Evolutionary conservation across 495 filamentous ascomycete genomes (phyloP).

Genomic region (Aspergillus homomorphus): DNA sequence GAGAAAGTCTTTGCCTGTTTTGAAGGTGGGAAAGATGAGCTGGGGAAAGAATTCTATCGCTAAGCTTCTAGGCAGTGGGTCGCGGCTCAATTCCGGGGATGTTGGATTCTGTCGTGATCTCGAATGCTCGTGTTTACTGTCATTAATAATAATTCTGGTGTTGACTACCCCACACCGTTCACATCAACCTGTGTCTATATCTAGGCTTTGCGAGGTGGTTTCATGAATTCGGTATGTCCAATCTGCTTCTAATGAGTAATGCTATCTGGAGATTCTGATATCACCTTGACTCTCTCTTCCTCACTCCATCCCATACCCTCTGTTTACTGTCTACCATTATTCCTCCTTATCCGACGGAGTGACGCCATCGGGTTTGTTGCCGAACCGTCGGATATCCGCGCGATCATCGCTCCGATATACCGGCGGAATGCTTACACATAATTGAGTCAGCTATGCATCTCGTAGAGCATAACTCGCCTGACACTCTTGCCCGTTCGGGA

Average conservation of each 20-base stretch:
- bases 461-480: neutral
- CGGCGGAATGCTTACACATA: neutral
- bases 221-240: neutral
- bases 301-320: neutral
- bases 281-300: neutral
- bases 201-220: neutral
- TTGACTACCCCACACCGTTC: neutral
- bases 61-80: neutral
- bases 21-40: no score
- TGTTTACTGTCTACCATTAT: neutral
- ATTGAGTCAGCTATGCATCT: neutral
- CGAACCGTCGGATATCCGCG: conserved; percentile 5
- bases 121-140: neutral
- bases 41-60: neutral
- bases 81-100: neutral
- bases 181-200: neutral
- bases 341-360: conserved; percentile 6
- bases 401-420: no score
- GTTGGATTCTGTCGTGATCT: neutral
- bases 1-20: no score
- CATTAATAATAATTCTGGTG: neutral
- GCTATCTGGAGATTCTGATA: no score
- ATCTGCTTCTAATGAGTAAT: no score
- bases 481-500: no score
- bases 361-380: neutral